Conservation (phyloP, 768 basidiomycete species). For the Boletus coccyginus region DNA sequence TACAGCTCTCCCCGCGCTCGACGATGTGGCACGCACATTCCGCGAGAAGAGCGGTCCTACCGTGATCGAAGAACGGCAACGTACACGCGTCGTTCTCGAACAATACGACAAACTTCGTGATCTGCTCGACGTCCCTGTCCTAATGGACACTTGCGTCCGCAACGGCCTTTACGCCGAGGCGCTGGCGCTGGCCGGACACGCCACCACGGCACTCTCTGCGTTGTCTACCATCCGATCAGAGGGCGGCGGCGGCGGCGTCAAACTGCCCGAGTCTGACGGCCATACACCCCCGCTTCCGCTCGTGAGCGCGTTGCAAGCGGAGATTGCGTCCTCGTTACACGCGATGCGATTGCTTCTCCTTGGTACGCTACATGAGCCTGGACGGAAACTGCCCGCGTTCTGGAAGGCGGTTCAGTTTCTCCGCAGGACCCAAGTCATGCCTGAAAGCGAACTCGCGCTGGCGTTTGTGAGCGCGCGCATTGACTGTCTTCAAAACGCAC, state of each 20-base stretch:
- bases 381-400: conserved; percentile 79
- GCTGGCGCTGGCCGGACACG: conserved; percentile 78
- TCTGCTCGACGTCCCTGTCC: conserved; percentile 82
- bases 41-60: conserved; percentile 61
- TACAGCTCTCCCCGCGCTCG: conserved; percentile 71
- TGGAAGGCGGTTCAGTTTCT: conserved; percentile 91
- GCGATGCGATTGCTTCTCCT: conserved; percentile 78
- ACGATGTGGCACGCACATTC: conserved; percentile 70
- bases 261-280: conserved; percentile 47
- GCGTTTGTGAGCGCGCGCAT: conserved; percentile 79
- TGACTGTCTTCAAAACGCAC: conserved; percentile 54
- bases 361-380: conserved; percentile 74
- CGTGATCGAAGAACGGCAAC: conserved; percentile 71
- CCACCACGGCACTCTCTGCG: conserved; percentile 45
- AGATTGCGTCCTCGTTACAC: conserved; percentile 62
- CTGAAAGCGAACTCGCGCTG: conserved; percentile 77
- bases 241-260: conserved; percentile 4
- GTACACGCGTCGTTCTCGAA: conserved; percentile 84
- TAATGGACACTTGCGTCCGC: conserved; percentile 91
- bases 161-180: conserved; percentile 94
- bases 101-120: conserved; percentile 93
- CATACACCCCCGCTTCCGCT: conserved; percentile 21
- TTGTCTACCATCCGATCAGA: conserved; percentile 37
- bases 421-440: conserved; percentile 72
- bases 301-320: conserved; percentile 53